Evolutionary conservation across 768 basidiomycete species (phyloP), one percentile per base, ranked within the genome.

Genomic region (Boletus sp.): DNA sequence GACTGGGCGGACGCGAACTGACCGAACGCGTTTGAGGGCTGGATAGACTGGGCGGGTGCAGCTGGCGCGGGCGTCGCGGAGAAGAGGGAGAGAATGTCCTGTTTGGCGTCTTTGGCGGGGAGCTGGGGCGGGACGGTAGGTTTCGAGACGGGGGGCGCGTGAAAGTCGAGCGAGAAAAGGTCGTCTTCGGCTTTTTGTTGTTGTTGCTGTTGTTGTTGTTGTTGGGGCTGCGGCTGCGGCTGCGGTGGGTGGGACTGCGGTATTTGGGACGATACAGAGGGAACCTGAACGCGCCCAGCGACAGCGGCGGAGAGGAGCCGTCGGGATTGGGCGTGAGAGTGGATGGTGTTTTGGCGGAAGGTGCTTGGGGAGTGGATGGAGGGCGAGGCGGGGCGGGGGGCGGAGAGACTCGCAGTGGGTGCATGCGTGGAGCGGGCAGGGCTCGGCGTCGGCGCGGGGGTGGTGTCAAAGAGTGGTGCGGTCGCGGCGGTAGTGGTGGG

Each of bases 131-230:
- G 51, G 17, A 10, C 4, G 2, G 70, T 21, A 4, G 65, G n/a
- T 50, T 54, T 65, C 6, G 62, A 61, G 9, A 58, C 29, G 8
- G 75, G 41, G 1, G 88, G 83, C 1, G 84, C 76, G 60, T 88
- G 87, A 70, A 95, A 96, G 70, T 95, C 92, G 51, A 95, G 83
- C 27, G 86, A 82, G 68, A 95, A 94, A 8, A 96, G 74, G 62
- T 90, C 88, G 57, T 87, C 79, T 53, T 76, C 71, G 13, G 79
- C 70, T 11, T 75, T 64, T 1, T 10, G 33, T 4, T 47, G 46
- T 5, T 33, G 41, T 25, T 42, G 40, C 7, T 14, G 23, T 21
- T 25, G 41, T 6, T 42, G 41, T 2, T 25, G 41, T 0, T 7
- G 13, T 15, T 27, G 46, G 27, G 42, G 17, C 15, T 11, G 27